Conservation (phyloP, 2,329 filamentous ascomycete species). For the Paradendryphiella salina region DNA sequence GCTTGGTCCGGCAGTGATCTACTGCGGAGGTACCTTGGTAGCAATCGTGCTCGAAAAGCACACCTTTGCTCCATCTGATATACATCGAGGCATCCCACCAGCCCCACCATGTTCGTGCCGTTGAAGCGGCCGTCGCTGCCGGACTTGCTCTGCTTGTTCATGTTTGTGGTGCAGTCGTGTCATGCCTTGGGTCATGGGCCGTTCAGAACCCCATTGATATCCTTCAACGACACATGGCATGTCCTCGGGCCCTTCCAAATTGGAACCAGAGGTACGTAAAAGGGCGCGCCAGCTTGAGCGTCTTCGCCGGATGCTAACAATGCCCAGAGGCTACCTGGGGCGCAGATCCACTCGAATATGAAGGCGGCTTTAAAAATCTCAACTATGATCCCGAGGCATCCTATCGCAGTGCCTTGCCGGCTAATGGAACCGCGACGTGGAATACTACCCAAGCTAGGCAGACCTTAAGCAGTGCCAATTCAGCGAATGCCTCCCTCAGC, state of each 20-base stretch:
- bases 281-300: neutral
- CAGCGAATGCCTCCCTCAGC: constrained; percentile 47
- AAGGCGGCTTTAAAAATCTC: constrained; percentile 57
- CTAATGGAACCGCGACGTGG: constrained; percentile 58
- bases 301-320: constrained; percentile 14
- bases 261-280: constrained; percentile 59
- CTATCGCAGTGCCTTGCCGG: constrained; percentile 57
- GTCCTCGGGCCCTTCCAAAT: constrained; percentile 62
- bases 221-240: constrained; percentile 52
- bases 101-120: constrained; percentile 3
- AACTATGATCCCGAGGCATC: constrained; percentile 47
- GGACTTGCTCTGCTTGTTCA: constrained; percentile 3
- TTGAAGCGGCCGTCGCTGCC: constrained; percentile 8
- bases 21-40: neutral
- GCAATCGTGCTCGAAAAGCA: neutral
- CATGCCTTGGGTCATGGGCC: constrained; percentile 11
- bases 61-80: neutral
- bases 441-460: constrained; percentile 44
- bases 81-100: neutral
- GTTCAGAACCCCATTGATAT: constrained; percentile 21
- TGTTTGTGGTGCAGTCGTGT: constrained; percentile 19
- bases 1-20: constrained; percentile 5
- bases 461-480: constrained; percentile 25
- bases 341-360: constrained; percentile 59
- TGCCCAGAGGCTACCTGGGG: constrained; percentile 60